Evolutionary conservation across 2,329 filamentous ascomycete species (phyloP), one percentile per base, ranked within the genome.

Genomic region (Talaromyces albobiverticillius): DNA sequence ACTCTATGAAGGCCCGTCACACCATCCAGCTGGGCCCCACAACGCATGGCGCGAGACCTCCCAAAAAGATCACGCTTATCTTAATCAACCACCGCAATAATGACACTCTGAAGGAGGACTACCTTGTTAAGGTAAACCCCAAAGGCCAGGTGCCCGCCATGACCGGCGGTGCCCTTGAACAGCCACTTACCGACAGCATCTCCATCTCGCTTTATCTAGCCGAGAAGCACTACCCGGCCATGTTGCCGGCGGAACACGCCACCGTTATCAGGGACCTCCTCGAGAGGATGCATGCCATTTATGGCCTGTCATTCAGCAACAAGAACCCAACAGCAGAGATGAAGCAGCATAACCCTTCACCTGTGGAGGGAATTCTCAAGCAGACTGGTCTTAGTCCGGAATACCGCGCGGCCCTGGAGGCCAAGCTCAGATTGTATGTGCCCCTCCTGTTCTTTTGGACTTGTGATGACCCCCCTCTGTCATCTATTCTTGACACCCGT

Each of bases 381-480:
- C n/a, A 38, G 38, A 51, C 53, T 20, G 53, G 51, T 43, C 41
- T 54, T 29, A 54, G 53, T n/a, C 46, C 53, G 14, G 53, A 34
- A 36, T 54, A 54, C 16, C 53, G 53, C 23, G 41, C 18, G 20
- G 36, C 40, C n/a, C 53, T 54, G 29, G 53, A 54, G 20, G 26
- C 26, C 11, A 54, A 54, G 23, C 40, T 54, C 46, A 41, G 51
- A 40, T 54, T 51, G 53, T 54, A 46, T 16, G 46, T 31, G n/a
- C n/a, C n/a, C 10, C 16, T 23, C 16, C 7, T 26, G n/a, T 32
- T 10, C 29, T 32, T 6, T 16, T 32, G 14, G 9, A 38, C 8
- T 38, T 6, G n/a, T n/a, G n/a, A n/a, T n/a, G n/a, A n/a, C n/a
- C n/a, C n/a, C n/a, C n/a, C n/a, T n/a, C n/a, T n/a, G n/a, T n/a